Percentiles rank a stretch among this genome's conserved stretches.
Evolutionary conservation across 2,329 filamentous ascomycete genomes (phyloP).

Genomic region (Talaromyces rugulosus): DNA sequence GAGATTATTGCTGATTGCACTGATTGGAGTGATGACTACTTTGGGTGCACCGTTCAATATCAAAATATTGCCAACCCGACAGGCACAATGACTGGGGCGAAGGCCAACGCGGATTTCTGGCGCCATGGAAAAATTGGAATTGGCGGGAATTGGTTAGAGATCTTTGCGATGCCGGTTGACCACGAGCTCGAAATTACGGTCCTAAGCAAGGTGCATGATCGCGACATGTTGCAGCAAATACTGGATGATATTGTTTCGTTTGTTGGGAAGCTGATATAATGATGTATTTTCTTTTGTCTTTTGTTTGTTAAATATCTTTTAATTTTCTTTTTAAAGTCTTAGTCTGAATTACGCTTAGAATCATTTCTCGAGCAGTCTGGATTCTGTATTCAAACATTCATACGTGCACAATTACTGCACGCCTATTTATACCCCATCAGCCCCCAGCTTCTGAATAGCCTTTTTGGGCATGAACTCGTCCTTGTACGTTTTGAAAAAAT

Average conservation of each 20-base stretch:
- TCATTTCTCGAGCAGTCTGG: neutral
- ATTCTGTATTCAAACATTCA: neutral
- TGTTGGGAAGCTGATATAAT: neutral
- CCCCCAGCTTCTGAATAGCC: slow-evolving; percentile 8
- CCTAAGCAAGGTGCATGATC: neutral
- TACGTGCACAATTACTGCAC: neutral
- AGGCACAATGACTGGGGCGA: neutral
- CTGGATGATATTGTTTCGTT: neutral
- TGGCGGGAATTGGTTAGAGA: neutral
- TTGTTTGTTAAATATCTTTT: neutral
- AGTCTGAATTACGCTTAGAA: neutral
- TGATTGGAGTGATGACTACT: neutral
- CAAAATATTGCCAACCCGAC: neutral
- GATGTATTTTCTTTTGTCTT: neutral
- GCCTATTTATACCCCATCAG: slow-evolving; percentile 7
- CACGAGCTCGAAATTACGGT: neutral
- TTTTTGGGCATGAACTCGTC: slow-evolving; percentile 29
- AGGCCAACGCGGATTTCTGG: neutral
- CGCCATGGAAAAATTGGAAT: neutral
- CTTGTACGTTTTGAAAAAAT: slow-evolving; percentile 48
- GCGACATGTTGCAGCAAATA: neutral
- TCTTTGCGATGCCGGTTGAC: neutral
- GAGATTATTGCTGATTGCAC: slow-evolving; percentile 5
- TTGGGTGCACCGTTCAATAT: neutral
- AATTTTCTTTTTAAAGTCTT: neutral